phyloP scores from a whole-genome alignment of 106 monocot species.

The Acanthochlamys bracteata region DNA sequence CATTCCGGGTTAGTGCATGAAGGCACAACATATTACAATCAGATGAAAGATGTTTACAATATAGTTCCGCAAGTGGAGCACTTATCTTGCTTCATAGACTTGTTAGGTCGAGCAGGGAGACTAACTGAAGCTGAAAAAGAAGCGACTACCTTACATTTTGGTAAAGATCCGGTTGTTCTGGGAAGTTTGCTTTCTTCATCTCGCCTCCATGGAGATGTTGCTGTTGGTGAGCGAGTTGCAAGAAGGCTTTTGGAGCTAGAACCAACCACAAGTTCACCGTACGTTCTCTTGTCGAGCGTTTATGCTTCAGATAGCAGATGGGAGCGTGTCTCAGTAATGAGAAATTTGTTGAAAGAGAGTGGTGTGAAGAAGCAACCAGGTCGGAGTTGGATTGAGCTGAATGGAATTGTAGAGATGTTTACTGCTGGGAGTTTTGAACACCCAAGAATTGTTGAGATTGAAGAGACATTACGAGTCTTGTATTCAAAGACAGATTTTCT shows the following conservation, averaged over 20 bases:
- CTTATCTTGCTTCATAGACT: conserved; percentile 53
- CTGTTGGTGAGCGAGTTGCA: conserved; percentile 35
- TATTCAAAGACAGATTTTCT: conserved; percentile 1
- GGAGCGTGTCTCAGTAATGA: conserved; percentile 30
- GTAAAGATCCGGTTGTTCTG: conserved; percentile 34
- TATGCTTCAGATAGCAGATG: conserved; percentile 50
- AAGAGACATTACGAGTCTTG: conserved; percentile 17
- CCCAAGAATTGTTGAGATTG: conserved; percentile 28
- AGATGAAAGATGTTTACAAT: conserved; percentile 24
- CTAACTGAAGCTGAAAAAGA: conserved; percentile 55
- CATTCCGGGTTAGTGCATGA: conserved; percentile 49
- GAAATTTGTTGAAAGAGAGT: conserved; percentile 30
- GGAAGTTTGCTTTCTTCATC: conserved; percentile 64
- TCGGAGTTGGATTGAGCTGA: conserved; percentile 29
- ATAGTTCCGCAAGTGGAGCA: conserved; percentile 39
- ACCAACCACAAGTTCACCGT: conserved; percentile 44
- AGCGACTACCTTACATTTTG: conserved; percentile 17
- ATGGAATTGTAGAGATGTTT: conserved; percentile 28
- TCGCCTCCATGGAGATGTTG: conserved; percentile 33
- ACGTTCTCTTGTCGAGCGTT: conserved; percentile 46
- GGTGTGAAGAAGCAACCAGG: conserved; percentile 46
- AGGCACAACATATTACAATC: conserved; percentile 33
- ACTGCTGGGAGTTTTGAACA: conserved; percentile 38
- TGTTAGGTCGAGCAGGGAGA: conserved; percentile 54
- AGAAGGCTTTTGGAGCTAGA: conserved; percentile 34